phyloP scores from a whole-genome alignment of 306 rosid species.

The Castanea sativa region DNA sequence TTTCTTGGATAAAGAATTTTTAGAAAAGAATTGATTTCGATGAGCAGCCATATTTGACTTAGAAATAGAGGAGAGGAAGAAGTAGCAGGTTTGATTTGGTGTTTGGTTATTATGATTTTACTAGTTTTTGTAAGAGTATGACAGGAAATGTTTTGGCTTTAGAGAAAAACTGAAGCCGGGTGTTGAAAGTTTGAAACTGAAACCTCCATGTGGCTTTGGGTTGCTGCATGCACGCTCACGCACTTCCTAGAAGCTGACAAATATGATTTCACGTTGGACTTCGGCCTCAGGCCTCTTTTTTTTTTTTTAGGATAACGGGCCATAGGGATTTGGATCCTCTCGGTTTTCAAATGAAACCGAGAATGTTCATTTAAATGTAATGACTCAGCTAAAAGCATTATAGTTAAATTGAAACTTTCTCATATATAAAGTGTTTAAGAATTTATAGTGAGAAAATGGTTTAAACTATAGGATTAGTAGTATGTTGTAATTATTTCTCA shows the following conservation, averaged over 20 bases:
- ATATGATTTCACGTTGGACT: neutral
- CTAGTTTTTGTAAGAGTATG: neutral
- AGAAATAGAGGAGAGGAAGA: neutral
- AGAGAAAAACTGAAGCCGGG: neutral
- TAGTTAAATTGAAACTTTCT: too few relatives aligned
- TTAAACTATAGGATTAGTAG: rapidly evolving
- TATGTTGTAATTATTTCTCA: too few relatives aligned
- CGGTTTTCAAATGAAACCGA: too few relatives aligned
- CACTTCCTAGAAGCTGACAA: neutral
- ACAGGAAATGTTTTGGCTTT: neutral
- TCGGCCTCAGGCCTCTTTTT: neutral
- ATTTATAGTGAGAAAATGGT: too few relatives aligned
- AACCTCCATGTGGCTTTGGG: neutral
- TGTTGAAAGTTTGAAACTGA: neutral
- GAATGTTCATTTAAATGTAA: too few relatives aligned
- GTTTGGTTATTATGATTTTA: neutral
- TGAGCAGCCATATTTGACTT: slow-evolving; percentile 19
- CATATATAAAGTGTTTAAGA: too few relatives aligned
- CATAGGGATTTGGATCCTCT: too few relatives aligned
- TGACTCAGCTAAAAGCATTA: too few relatives aligned
- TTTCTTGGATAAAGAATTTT: neutral
- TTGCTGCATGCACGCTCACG: slow-evolving; percentile 3
- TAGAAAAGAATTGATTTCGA: neutral
- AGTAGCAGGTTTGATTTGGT: neutral
- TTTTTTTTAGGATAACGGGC: too few relatives aligned